Conservation (phyloP, 352 stramenopile genomes). For the Phytophthora sojae region DNA sequence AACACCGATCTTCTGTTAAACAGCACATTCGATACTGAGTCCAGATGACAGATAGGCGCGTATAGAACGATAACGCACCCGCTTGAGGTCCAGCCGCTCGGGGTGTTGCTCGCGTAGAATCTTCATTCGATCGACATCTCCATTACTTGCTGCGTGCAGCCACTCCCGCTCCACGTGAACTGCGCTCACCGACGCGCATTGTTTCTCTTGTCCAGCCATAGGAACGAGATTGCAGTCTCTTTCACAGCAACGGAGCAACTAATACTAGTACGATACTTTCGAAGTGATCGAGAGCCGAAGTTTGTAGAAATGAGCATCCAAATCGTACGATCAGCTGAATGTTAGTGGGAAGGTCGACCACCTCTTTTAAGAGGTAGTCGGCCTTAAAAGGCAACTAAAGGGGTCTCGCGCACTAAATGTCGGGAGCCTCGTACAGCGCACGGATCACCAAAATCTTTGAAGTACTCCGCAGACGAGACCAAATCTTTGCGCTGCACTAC, state of each 20-base stretch:
- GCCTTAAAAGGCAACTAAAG: background rate
- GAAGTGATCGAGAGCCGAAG: background rate
- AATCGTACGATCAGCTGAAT: background rate
- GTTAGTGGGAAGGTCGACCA: background rate
- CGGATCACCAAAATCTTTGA: slow-evolving; percentile 10
- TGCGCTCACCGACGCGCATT: background rate
- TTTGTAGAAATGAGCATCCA: slow-evolving; percentile 6
- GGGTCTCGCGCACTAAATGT: too few species aligned
- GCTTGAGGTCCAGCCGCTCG: slow-evolving; percentile 9
- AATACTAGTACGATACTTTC: too few species aligned
- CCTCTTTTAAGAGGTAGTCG: too few species aligned
- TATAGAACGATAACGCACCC: slow-evolving; percentile 6
- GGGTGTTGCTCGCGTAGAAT: background rate
- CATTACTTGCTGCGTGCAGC: slow-evolving; percentile 7
- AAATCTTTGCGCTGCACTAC: slow-evolving; percentile 1
- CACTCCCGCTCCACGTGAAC: slow-evolving; percentile 3
- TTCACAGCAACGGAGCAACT: background rate
- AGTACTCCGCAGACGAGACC: slow-evolving; percentile 16
- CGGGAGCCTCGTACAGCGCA: background rate
- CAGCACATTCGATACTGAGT: background rate
- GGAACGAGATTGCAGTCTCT: background rate
- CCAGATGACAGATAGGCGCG: background rate
- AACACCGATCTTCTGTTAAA: background rate
- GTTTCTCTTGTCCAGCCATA: background rate
- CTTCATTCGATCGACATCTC: slow-evolving; percentile 19